phyloP scores from a whole-genome alignment of 108 stramenopile species.

The Nannochloropsis salina region DNA sequence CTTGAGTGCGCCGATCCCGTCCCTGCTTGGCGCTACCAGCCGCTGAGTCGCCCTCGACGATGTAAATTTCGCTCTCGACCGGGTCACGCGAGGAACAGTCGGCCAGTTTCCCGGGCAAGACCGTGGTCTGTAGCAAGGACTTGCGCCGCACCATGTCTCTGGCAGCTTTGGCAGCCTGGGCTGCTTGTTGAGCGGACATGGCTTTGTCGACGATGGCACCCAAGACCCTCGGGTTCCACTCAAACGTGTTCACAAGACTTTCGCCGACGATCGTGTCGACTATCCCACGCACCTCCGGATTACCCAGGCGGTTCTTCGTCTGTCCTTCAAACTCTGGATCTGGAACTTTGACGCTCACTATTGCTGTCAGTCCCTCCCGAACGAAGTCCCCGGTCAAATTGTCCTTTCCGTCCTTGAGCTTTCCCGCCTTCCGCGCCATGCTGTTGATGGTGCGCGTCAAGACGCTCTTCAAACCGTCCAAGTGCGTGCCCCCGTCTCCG shows the following conservation, averaged over 20 bases:
- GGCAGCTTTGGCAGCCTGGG: slow-evolving; percentile 82
- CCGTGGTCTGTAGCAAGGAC: slow-evolving; percentile 73
- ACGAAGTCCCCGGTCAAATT: slow-evolving; percentile 83
- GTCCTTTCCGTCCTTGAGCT: slow-evolving; percentile 60
- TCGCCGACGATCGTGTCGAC: slow-evolving; percentile 71
- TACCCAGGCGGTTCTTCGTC: slow-evolving; percentile 89
- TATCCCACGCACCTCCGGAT: slow-evolving; percentile 79
- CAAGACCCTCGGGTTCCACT: slow-evolving; percentile 75
- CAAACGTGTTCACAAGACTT: slow-evolving; percentile 73
- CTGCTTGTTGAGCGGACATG: slow-evolving; percentile 72
- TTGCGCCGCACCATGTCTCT: slow-evolving; percentile 87
- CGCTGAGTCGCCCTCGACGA: slow-evolving; percentile 90
- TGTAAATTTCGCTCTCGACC: slow-evolving; percentile 77
- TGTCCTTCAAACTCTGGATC: slow-evolving; percentile 95
- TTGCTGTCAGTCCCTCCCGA: slow-evolving; percentile 81
- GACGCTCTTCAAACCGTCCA: slow-evolving; percentile 79
- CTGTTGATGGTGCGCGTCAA: slow-evolving; percentile 76
- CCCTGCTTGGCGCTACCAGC: slow-evolving; percentile 91
- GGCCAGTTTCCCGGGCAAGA: slow-evolving; percentile 73
- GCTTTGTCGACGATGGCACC: slow-evolving; percentile 75
- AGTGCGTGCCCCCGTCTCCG: slow-evolving; percentile 84
- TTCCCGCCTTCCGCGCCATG: slow-evolving; percentile 65
- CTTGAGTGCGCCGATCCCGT: slow-evolving; percentile 81
- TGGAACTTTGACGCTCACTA: slow-evolving; percentile 75
- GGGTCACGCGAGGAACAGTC: slow-evolving; percentile 76